These are phyloP conservation scores for Oehlia diaphana DNA, from an alignment of 192 early-diverging fungal genomes.

Conservation along the genomic window DNA sequence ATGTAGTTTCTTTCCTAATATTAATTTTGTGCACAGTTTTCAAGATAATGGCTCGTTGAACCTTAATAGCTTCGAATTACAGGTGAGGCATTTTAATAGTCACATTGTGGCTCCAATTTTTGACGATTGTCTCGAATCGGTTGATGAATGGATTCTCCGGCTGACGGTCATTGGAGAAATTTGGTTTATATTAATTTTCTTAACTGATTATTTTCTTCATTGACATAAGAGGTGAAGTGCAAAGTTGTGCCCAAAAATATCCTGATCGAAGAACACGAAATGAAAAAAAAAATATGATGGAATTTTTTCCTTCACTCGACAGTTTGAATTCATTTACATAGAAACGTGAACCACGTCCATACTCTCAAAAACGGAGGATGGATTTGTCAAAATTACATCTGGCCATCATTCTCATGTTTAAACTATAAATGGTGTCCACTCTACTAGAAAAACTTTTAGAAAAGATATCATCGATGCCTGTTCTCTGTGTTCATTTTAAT, in stretches of 20 bases:
- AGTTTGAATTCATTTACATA: slow-evolving; percentile 7
- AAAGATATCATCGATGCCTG: slow-evolving; percentile 4
- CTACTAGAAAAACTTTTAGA: slow-evolving; percentile 1
- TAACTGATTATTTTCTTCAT: slow-evolving; percentile 4
- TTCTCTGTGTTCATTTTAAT: background rate
- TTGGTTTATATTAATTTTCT: background rate
- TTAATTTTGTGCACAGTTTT: background rate
- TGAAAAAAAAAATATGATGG: background rate
- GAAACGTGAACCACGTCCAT: background rate
- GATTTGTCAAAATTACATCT: slow-evolving; percentile 12
- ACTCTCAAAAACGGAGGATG: background rate
- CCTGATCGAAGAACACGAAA: background rate
- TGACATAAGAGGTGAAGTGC: slow-evolving; percentile 11
- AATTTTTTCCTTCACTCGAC: background rate
- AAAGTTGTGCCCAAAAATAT: background rate
- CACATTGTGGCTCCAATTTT: slow-evolving; percentile 1
- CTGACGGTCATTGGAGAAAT: background rate
- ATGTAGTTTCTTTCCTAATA: background rate
- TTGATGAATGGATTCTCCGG: slow-evolving; percentile 7
- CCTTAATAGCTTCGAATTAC: background rate
- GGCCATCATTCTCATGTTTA: slow-evolving; percentile 4
- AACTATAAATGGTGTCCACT: background rate
- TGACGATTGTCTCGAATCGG: background rate
- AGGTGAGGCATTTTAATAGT: background rate
- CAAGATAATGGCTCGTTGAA: background rate